Evolutionary conservation across 768 basidiomycete species (phyloP), one percentile per base, ranked within the genome.

Genomic region (Dentipellis sp.): DNA sequence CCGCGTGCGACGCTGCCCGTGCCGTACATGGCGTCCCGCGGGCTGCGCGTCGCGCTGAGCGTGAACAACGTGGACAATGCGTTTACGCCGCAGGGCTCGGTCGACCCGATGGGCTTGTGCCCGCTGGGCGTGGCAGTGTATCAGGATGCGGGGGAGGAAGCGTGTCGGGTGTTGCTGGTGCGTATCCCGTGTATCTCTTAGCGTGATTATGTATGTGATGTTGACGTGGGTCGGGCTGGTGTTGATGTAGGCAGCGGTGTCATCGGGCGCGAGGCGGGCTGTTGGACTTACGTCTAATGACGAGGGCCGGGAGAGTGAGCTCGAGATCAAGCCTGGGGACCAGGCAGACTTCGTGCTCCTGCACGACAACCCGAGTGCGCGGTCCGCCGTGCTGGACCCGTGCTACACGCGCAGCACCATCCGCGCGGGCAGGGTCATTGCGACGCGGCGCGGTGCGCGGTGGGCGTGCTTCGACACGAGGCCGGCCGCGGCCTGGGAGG

Each of bases 11-110:
- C 83, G 34, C 74, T 85, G 50, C 75, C 79, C 56, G 77, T 80
- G 53, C 76, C 79, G 21, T 67, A 81, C 48, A 69, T 68, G 57
- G 67, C 66, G 58, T 69, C 75, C 52, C 73, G 77, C 63, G 72
- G 75, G 10, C 57, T 83, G 34, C 69, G 73, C 47, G 68, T 80
- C 53, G 80, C 80, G 53, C 75, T 83, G 75, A 72, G 78, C 55
- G 78, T 84, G 38, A 83, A 84, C 67, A 84, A 84, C 62, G 75
- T 84, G 62, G 78, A 78, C 59, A 86, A 86, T 60, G 78, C 81
- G 34, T 86, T 84, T 66, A 85, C 80, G 37, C 85, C 84, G 40
- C 84, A 86, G 69, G 84, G 84, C 52, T 76, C 75, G 23, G 64
- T 80, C 46, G 83, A 84, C 69, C 82, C 83, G 9, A 68, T 86